Evolutionary conservation across 2,329 filamentous ascomycete genomes (phyloP).

Genomic region (Sporothrix variecibatus): DNA sequence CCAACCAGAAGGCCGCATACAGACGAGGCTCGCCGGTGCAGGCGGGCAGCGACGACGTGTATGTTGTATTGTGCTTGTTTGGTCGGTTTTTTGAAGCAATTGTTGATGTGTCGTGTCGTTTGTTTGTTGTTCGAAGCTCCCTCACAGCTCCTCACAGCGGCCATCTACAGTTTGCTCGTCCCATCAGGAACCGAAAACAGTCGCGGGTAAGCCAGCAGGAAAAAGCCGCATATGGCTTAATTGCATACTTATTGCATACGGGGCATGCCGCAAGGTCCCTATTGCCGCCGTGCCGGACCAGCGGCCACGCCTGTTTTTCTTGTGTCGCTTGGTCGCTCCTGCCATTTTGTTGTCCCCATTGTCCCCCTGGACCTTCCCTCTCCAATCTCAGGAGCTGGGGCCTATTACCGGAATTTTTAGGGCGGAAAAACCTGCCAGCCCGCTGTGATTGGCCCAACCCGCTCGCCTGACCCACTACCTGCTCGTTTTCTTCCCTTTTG

Average conservation of each 20-base stretch:
- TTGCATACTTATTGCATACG: conserved; percentile 14
- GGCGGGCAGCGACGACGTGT: background rate
- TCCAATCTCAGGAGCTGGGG: conserved; percentile 17
- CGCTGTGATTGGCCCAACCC: conserved; percentile 30
- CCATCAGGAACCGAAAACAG: background rate
- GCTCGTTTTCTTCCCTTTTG: conserved; percentile 16
- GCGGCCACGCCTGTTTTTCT: conserved; percentile 25
- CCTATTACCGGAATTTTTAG: conserved; percentile 32
- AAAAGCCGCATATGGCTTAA: conserved; percentile 12
- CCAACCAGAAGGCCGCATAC: background rate
- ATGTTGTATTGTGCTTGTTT: background rate
- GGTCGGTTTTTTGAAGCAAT: background rate
- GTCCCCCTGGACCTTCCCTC: conserved; percentile 14
- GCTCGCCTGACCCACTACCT: conserved; percentile 25
- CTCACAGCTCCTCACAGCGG: too few species aligned
- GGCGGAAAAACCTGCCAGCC: conserved; percentile 30
- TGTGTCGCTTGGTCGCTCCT: conserved; percentile 23
- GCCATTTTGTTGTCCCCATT: conserved; percentile 9
- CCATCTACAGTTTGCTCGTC: background rate
- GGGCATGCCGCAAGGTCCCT: background rate
- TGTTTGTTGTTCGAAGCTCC: background rate
- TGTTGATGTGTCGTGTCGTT: background rate
- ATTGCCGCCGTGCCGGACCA: conserved; percentile 27
- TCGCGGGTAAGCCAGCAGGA: background rate
- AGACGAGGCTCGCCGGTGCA: conserved; percentile 5